Percentiles rank a stretch among this genome's conserved stretches.
phyloP scores from a whole-genome alignment of 805 yeast species.

The Ogataea methylovora region DNA sequence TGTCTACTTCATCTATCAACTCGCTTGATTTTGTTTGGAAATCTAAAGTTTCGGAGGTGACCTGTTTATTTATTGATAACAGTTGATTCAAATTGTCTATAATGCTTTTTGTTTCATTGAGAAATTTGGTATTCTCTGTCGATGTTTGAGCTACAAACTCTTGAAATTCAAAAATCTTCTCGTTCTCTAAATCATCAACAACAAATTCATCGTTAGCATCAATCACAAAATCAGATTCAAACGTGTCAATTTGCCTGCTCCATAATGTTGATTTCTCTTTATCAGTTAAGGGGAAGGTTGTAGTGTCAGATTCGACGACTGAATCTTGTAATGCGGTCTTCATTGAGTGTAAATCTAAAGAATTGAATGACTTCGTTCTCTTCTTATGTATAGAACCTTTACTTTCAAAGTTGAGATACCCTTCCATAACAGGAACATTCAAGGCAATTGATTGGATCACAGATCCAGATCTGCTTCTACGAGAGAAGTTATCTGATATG shows the following conservation, averaged over 20 bases:
- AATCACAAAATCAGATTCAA: slow-evolving; percentile 34
- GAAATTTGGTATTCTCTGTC: slow-evolving; percentile 28
- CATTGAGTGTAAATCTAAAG: neutral
- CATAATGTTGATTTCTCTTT: slow-evolving; percentile 29
- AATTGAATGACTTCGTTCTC: slow-evolving; percentile 9
- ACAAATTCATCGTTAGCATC: slow-evolving; percentile 31
- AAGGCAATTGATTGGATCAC: slow-evolving; percentile 56
- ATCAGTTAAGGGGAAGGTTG: slow-evolving; percentile 29
- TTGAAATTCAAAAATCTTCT: slow-evolving; percentile 27
- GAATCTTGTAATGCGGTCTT: neutral
- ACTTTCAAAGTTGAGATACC: slow-evolving; percentile 4
- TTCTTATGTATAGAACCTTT: neutral
- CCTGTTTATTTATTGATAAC: slow-evolving; percentile 45
- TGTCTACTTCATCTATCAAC: slow-evolving; percentile 39
- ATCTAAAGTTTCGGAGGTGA: slow-evolving; percentile 53
- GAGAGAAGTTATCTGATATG: slow-evolving; percentile 11
- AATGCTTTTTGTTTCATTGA: slow-evolving; percentile 37
- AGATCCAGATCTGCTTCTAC: slow-evolving; percentile 45
- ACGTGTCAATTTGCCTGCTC: slow-evolving; percentile 28
- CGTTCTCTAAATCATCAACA: slow-evolving; percentile 31
- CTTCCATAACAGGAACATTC: slow-evolving; percentile 36
- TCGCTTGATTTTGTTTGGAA: slow-evolving; percentile 52
- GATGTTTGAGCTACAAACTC: slow-evolving; percentile 22
- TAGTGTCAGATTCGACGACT: neutral
- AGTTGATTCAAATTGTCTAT: slow-evolving; percentile 39